Base-by-base conservation (phyloP, 257 asterid genomes). In the Penstemon newberryi region DNA sequence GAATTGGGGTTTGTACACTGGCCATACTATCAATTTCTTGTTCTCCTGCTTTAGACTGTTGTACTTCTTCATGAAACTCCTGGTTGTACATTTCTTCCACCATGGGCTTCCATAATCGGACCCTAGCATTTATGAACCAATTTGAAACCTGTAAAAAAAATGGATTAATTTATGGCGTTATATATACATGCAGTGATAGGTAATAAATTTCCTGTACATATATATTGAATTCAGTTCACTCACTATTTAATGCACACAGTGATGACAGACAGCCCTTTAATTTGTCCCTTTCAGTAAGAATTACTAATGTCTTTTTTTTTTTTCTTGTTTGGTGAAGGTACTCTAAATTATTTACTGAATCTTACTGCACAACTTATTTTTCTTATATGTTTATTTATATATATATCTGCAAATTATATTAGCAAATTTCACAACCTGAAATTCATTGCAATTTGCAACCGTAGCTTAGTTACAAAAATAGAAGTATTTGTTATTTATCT, bases 51-150 rank as follows among this genome's bases (percentile, higher is more conserved):
- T 43, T 62, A 46, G 40, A 53, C 38, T 43, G 61, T 56, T 63
- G 75, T 38, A 69, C 82, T n/a, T 69, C 82, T 47, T 67, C 79
- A 18, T 77, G 80, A 41, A 74, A 66, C 62, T 89, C 96, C 4
- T 85, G 86, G 11, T 89, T 86, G 85, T 89, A 89, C 84, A 89
- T 89, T 52, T 89, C 89, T 73, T 89, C 96, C 57, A 89, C 92
- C 96, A 89, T 89, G 7, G 96, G 96, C 78, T 89, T 89, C 96
- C 96, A 89, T 36, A 89, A 82, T 44, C 96, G 33, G 33, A 25
- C 33, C 33, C 33, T 25, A 25, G 33, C 33, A 25, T 25, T 25
- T 25, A 25, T 25, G 85, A 77, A 90, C 97, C 89, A 91, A 69
- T 91, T 91, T 12, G 97, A 86, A 15, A 91, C 97, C 97, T 91